Conservation (phyloP, 805 yeast species). For the Nakazawaea holstii region DNA sequence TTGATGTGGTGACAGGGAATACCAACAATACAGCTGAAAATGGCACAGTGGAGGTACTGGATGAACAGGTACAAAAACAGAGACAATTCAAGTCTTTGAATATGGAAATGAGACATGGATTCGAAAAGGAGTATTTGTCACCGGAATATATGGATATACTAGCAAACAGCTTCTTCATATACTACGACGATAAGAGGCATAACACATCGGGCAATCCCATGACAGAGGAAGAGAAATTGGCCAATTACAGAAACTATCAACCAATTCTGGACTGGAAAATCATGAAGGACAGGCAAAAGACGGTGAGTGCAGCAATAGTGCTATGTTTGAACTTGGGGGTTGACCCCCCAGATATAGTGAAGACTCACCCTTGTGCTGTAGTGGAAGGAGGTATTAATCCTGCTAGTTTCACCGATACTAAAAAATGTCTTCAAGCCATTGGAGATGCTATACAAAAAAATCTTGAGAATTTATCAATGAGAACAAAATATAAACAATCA, state of each 20-base stretch:
- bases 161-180: conserved; percentile 69
- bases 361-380: conserved; percentile 89
- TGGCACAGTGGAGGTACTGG: not conserved
- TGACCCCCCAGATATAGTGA: conserved; percentile 93
- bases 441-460: conserved; percentile 85
- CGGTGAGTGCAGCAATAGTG: conserved; percentile 89
- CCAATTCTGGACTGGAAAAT: conserved; percentile 87
- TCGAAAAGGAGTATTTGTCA: conserved; percentile 51
- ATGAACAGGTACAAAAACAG: not conserved
- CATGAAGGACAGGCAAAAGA: conserved; percentile 84
- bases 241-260: conserved; percentile 49
- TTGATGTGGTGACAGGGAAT: not conserved
- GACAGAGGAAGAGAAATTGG: conserved; percentile 43
- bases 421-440: conserved; percentile 85
- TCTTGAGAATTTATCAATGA: conserved; percentile 80
- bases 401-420: conserved; percentile 69
- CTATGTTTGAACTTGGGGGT: conserved; percentile 90
- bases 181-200: conserved; percentile 89
- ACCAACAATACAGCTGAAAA: not conserved
- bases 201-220: conserved; percentile 81
- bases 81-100: conserved; percentile 41
- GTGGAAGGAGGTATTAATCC: conserved; percentile 95
- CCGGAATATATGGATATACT: conserved; percentile 50
- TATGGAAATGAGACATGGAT: conserved; percentile 62
- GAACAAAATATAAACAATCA: conserved; percentile 86